These are phyloP conservation scores for Wallacemonas sp. DNA, from an alignment of 208 protist genomes.

Conservation along the genomic window DNA sequence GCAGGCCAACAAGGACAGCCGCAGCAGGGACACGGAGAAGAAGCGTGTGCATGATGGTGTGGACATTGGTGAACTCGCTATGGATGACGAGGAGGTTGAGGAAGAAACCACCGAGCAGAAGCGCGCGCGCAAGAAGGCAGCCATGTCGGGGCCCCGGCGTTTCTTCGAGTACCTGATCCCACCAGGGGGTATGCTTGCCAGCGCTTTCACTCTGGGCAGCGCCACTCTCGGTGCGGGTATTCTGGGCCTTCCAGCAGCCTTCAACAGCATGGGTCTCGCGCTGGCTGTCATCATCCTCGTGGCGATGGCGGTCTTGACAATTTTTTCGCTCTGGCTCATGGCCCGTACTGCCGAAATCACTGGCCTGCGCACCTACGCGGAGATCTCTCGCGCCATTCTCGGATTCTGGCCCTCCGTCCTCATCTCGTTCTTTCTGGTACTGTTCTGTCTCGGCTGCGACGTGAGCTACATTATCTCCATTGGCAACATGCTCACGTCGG, in stretches of 20 bases:
- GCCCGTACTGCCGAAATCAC: slow-evolving; percentile 31
- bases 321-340: slow-evolving; percentile 69
- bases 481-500: slow-evolving; percentile 59
- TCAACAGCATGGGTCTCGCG: slow-evolving; percentile 58
- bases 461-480: slow-evolving; percentile 82
- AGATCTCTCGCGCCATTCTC: slow-evolving; percentile 25
- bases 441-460: slow-evolving; percentile 50
- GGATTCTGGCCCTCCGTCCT: slow-evolving; percentile 21
- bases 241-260: slow-evolving; percentile 53
- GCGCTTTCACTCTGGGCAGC: slow-evolving; percentile 59
- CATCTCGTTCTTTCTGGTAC: slow-evolving; percentile 34
- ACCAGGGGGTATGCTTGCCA: slow-evolving; percentile 49
- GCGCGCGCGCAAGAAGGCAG: background rate
- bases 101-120: background rate
- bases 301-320: slow-evolving; percentile 38
- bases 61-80: slow-evolving; percentile 1
- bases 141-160: slow-evolving; percentile 5
- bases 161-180: slow-evolving; percentile 44
- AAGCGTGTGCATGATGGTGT: slow-evolving; percentile 2
- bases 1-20: background rate
- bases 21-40: background rate
- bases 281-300: slow-evolving; percentile 51
- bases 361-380: slow-evolving; percentile 50
- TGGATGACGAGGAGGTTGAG: slow-evolving; percentile 9
- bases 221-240: slow-evolving; percentile 71